These are phyloP conservation scores for Daldinia bambusicola DNA, from an alignment of 495 filamentous ascomycete species.

Conservation along the genomic window DNA sequence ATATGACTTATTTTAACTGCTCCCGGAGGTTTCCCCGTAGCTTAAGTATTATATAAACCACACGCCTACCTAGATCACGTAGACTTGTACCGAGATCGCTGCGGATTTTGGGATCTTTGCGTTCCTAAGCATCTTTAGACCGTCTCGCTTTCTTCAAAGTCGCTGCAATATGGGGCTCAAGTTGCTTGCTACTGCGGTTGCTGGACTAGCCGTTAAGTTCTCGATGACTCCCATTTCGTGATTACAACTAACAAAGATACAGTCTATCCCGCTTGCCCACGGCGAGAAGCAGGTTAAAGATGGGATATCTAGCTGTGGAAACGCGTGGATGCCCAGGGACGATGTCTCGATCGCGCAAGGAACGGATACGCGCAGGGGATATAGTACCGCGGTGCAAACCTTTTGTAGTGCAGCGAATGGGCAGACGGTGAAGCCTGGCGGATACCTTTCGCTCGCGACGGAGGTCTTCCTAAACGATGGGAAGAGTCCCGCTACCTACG, in stretches of 20 bases:
- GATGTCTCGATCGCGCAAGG: conserved; percentile 46
- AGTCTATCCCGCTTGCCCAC: conserved; percentile 18
- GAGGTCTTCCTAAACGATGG: conserved; percentile 46
- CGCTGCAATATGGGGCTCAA: conserved; percentile 27
- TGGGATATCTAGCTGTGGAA: conserved; percentile 47
- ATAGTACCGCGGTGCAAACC: conserved; percentile 39
- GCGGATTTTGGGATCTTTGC: neutral
- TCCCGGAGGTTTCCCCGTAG: neutral
- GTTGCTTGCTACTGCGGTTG: conserved; percentile 5
- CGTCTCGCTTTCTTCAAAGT: neutral
- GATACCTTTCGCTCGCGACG: conserved; percentile 47
- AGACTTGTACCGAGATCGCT: neutral
- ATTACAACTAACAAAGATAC: conserved; percentile 8
- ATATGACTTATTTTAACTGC: neutral
- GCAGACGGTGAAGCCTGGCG: conserved; percentile 38
- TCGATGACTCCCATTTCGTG: neutral
- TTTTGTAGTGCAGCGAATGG: conserved; percentile 45
- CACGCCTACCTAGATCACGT: neutral
- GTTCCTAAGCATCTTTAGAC: neutral
- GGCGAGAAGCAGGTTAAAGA: conserved; percentile 27
- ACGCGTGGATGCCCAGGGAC: conserved; percentile 43
- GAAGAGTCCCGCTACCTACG: conserved; percentile 39
- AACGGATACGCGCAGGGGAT: conserved; percentile 43
- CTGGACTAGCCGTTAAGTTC: conserved; percentile 25
- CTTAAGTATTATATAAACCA: neutral